Base-by-base conservation (phyloP, 1,284 basidiomycete species). In the Farysia itapuensis region DNA sequence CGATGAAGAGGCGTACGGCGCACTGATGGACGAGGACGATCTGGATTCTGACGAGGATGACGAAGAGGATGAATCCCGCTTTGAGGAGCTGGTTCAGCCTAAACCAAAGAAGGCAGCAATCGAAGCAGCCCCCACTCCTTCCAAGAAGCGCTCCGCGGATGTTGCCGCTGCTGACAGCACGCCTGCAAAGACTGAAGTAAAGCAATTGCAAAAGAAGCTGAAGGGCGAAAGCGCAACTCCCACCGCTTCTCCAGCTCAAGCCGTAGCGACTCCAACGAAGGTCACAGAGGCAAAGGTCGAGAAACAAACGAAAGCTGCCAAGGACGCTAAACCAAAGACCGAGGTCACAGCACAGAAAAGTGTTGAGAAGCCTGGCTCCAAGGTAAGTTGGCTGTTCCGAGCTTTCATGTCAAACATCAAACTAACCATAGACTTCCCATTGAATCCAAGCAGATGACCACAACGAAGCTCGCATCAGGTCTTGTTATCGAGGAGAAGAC, bases 401-500 rank as follows among this genome's bases (percentile, higher is more conserved):
- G 13, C 8, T 16, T 8, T 8, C 11, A 20, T 11, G n/a, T n/a
- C n/a, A n/a, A n/a, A n/a, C n/a, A n/a, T n/a, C n/a, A 9, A 28
- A 9, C 26, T 28, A n/a, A 9, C 29, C 32, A 12, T 34, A 4
- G 15, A 9, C 32, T 34, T 28, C 26, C 11, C 26, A 28, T 28
- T 28, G 6, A n/a, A n/a, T n/a, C 24, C 15, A 11, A 11, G 4
- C 20, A 31, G 39, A 56, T 54, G 50, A 41, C 46, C 43, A 72
- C 81, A 73, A 80, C 78, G 44, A 82, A 79, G 44, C 80, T 90
- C 43, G 78, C 84, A 2, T 85, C 85, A 26, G 93, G 92, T 30
- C 79, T 96, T 44, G 84, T 88, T 75, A 81, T 91, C 65, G 81
- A 83, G 67, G 93, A 95, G 77, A 78, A 82, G 70, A 91, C 86